A percentile compares a stretch with the other conserved stretches of the same genome.
phyloP scores from a whole-genome alignment of 2,329 filamentous ascomycete genomes.

The Exophiala dermatitidis region DNA sequence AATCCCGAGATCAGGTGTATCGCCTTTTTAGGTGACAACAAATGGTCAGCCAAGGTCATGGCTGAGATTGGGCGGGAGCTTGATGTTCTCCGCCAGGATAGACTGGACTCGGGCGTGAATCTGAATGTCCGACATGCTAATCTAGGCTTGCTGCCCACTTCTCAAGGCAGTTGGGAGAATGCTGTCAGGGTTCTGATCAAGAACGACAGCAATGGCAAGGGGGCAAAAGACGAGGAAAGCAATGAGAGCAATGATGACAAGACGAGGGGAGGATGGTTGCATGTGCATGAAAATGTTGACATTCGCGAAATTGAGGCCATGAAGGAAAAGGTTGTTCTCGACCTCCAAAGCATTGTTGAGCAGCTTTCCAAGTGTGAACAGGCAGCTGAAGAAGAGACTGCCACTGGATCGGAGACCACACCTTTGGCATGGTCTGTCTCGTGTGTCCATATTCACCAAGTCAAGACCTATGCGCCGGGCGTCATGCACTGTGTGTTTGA shows the following conservation, averaged over 20 bases:
- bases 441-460: slow-evolving; percentile 43
- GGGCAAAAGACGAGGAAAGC: slow-evolving; percentile 18
- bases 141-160: slow-evolving; percentile 51
- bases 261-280: slow-evolving; percentile 47
- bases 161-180: slow-evolving; percentile 42
- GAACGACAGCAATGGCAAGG: not conserved
- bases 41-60: slow-evolving; percentile 42
- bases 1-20: slow-evolving; percentile 48
- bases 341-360: slow-evolving; percentile 34
- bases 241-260: not conserved
- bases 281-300: slow-evolving; percentile 56
- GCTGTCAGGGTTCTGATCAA: slow-evolving; percentile 40
- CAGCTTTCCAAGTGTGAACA: slow-evolving; percentile 12
- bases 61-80: not conserved
- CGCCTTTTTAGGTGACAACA: slow-evolving; percentile 64
- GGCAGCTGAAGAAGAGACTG: slow-evolving; percentile 4
- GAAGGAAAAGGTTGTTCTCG: slow-evolving; percentile 34
- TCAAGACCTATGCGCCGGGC: slow-evolving; percentile 57
- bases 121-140: slow-evolving; percentile 50
- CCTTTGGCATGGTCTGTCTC: slow-evolving; percentile 18
- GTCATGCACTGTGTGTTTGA: slow-evolving; percentile 58
- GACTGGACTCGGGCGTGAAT: too few species aligned
- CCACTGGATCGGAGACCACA: too few species aligned
- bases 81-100: too few species aligned
- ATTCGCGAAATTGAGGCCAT: slow-evolving; percentile 38